Evolutionary conservation across 257 asterid genomes (phyloP), one percentile per base, ranked within the genome.

Genomic region (Fraxinus excelsior): DNA sequence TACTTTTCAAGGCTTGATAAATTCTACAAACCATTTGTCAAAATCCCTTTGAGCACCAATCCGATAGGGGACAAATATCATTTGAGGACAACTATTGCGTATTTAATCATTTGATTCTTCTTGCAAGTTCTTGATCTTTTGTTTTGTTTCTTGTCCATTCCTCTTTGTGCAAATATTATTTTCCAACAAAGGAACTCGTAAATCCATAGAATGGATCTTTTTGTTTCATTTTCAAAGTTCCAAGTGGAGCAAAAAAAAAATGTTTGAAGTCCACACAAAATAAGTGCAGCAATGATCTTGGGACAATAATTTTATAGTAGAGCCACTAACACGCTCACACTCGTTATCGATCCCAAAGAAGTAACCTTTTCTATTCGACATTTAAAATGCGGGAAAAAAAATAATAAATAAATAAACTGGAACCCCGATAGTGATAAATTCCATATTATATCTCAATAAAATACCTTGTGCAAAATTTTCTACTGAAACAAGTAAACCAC

Each of bases 381-480:
- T 58, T 56, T 21, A 58, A 56, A 21, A n/a, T 21, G 29, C 4
- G 14, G 28, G 21, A 7, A 21, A 53, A 58, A 58, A 23, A 9
- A n/a, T 1, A 40, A 7, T 1, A n/a, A 58, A 19, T 0, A 5
- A 40, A 7, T 1, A n/a, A 58, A 19, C 0, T 2, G 9, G 14
- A n/a, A 58, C 66, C 66, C 29, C 21, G 14, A 58, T 21, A n/a
- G 5, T 58, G 66, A n/a, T 7, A 58, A 58, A 58, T 58, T 58
- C 29, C 26, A 19, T 2, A 58, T 31, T 32, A 32, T 32, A 32
- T 32, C 35, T 32, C 35, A 4, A 32, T 32, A 32, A 32, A 29
- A 3, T 56, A 19, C 66, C 12, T 6, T 0, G 11, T 56, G 66
- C 25, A 56, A 56, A 9, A n/a, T 7, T 56, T 56, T 21, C 28